Evolutionary conservation across 768 basidiomycete genomes (phyloP), one percentile per base, ranked within the genome.

Genomic region (Floccularia luteovirens): DNA sequence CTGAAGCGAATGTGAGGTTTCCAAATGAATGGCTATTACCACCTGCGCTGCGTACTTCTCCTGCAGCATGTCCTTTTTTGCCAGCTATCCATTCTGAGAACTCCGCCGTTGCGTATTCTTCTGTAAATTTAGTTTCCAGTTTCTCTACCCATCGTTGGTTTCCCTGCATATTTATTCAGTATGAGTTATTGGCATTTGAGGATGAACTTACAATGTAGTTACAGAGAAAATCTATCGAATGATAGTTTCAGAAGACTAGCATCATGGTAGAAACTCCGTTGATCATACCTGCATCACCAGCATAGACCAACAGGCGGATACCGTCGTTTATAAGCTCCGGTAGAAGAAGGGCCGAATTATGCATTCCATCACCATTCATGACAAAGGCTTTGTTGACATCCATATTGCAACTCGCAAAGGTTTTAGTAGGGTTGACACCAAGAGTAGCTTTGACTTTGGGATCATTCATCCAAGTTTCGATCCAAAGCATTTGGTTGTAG

Each of bases 401-500:
- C 72, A 70, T 73, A 49, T 81, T 90, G 61, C 89, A 90, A n/a
- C 72, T 72, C 45, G 73, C 66, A 53, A 90, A 91, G 0, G 67
- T 63, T 36, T 62, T 57, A 2, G 68, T 58, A 1, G 75, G 70
- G 48, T 79, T 67, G 12, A 77, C 89, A 34, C 91, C 90, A 21
- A 93, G 72, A 5, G 77, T 75, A n/a, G 70, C 73, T 66, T 94
- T 94, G 57, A 80, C 66, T 42, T 72, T 71, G 3, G 81, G 72
- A 38, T 75, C 62, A 57, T 97, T 96, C 73, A 97, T 69, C 74
- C 82, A 97, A 1, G 68, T 74, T 49, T 96, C 93, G 53, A 96
- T 79, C 87, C 88, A 96, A 13, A 59, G 51, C 74, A 96, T 80
- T 63, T 94, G 71, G 43, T 57, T 67, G 57, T 89, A 90, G 64